Conservation (phyloP, 164 flowering plant genomes). For the Annona squamosa region DNA sequence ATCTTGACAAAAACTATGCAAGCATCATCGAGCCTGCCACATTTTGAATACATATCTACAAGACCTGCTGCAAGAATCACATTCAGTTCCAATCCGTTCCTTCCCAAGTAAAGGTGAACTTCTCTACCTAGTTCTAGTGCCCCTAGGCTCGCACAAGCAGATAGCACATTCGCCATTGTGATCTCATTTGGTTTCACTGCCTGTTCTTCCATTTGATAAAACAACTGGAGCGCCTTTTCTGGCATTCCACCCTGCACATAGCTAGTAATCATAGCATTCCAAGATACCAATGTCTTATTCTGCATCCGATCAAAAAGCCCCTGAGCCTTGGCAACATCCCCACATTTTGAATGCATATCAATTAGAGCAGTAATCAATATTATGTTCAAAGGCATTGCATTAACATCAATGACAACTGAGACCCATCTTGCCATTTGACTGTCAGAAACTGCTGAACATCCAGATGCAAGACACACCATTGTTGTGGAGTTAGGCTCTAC, state of each 20-base stretch:
- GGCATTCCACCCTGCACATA: constrained; percentile 21
- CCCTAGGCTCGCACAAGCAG: constrained; percentile 35
- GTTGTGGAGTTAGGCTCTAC: constrained; percentile 26
- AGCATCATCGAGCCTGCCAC: constrained; percentile 23
- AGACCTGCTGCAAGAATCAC: constrained; percentile 36
- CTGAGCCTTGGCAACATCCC: constrained; percentile 24
- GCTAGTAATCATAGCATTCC: constrained; percentile 38
- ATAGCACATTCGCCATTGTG: constrained; percentile 29
- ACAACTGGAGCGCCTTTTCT: constrained; percentile 26
- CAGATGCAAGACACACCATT: constrained; percentile 31
- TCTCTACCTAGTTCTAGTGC: constrained; percentile 32
- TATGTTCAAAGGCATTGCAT: constrained; percentile 20
- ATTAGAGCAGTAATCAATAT: constrained; percentile 29
- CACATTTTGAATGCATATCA: constrained; percentile 26
- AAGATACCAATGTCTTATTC: constrained; percentile 26
- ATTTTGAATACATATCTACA: constrained; percentile 31
- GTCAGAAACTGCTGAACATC: constrained; percentile 23
- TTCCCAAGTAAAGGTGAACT: constrained; percentile 20
- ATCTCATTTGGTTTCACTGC: constrained; percentile 31
- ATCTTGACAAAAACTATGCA: constrained; percentile 26
- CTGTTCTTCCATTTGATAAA: constrained; percentile 18
- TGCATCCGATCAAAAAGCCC: constrained; percentile 22
- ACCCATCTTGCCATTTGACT: constrained; percentile 26
- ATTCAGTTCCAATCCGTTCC: constrained; percentile 20
- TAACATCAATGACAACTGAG: constrained; percentile 26